These are phyloP conservation scores for Neonectria faginata DNA, from an alignment of 2,329 filamentous ascomycete genomes.

Conservation along the genomic window DNA sequence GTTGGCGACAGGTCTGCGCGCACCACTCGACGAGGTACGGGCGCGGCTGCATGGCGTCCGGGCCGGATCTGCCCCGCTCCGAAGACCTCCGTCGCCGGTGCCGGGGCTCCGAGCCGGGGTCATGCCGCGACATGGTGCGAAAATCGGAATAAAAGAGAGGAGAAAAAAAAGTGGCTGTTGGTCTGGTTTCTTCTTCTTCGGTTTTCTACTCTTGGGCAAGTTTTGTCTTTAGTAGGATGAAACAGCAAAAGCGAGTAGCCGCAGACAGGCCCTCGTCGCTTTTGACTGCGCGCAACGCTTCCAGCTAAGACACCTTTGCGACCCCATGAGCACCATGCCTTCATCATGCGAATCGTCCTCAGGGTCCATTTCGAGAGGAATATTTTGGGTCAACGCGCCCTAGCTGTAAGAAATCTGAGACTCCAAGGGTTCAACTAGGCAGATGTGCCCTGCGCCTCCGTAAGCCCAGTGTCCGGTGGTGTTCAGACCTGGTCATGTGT, in stretches of 20 bases:
- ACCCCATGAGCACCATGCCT: slow-evolving; percentile 37
- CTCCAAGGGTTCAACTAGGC: slow-evolving; percentile 34
- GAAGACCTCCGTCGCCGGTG: slow-evolving; percentile 38
- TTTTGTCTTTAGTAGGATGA: too few species aligned
- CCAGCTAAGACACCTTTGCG: slow-evolving; percentile 13
- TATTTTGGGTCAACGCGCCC: not conserved
- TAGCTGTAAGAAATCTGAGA: slow-evolving; percentile 18
- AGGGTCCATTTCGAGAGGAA: slow-evolving; percentile 27
- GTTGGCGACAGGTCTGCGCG: slow-evolving; percentile 37
- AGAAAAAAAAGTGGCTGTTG: not conserved
- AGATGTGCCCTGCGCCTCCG: slow-evolving; percentile 40
- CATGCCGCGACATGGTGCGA: slow-evolving; percentile 35
- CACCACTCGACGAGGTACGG: slow-evolving; percentile 45
- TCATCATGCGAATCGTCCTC: slow-evolving; percentile 40
- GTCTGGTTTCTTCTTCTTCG: not conserved
- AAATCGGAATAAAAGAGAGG: not conserved
- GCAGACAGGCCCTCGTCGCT: slow-evolving; percentile 25
- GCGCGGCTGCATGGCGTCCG: slow-evolving; percentile 20
- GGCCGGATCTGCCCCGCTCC: slow-evolving; percentile 33
- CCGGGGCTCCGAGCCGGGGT: slow-evolving; percentile 34
- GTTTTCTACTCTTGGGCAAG: not conserved
- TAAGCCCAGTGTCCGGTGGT: slow-evolving; percentile 30
- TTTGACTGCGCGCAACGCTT: slow-evolving; percentile 29
- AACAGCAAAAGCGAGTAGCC: not conserved
- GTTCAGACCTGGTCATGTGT: slow-evolving; percentile 40